A percentile compares a stretch with the other conserved stretches of the same genome.
Evolutionary conservation across 2,329 filamentous ascomycete genomes (phyloP).

Genomic region (Hymenoscyphus linearis): DNA sequence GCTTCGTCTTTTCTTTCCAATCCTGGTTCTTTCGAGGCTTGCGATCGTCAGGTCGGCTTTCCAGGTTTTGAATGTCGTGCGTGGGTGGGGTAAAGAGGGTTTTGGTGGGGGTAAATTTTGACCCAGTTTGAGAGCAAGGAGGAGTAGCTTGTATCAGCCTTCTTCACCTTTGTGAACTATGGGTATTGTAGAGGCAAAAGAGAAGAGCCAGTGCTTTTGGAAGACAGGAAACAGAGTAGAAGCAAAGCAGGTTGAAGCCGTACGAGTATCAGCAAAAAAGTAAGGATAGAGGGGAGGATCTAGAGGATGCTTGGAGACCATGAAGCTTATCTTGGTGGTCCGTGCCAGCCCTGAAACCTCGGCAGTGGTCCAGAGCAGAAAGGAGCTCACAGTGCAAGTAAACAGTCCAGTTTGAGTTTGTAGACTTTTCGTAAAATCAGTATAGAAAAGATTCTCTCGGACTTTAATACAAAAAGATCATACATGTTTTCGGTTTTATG

Average conservation of each 20-base stretch:
- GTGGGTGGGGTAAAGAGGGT: background rate
- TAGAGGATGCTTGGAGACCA: no score
- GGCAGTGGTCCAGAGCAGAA: background rate
- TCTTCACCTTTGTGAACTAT: background rate
- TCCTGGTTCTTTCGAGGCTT: background rate
- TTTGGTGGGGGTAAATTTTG: background rate
- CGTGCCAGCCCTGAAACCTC: background rate
- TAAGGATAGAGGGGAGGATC: background rate
- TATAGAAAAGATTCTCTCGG: no score
- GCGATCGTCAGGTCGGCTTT: background rate
- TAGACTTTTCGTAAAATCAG: no score
- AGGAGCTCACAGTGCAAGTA: no score
- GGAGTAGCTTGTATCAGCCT: background rate
- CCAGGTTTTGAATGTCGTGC: background rate
- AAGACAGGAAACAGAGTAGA: background rate
- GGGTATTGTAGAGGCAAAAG: background rate
- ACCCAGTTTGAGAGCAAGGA: background rate
- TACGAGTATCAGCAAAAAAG: background rate
- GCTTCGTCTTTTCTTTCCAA: background rate
- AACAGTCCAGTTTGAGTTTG: no score
- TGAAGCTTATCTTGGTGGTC: background rate
- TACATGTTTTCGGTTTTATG: background rate
- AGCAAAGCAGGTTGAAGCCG: no score
- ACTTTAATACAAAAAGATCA: background rate
- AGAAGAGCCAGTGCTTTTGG: background rate